Base-by-base conservation (phyloP, 2,329 filamentous ascomycete genomes). In the Colletotrichum liriopes region DNA sequence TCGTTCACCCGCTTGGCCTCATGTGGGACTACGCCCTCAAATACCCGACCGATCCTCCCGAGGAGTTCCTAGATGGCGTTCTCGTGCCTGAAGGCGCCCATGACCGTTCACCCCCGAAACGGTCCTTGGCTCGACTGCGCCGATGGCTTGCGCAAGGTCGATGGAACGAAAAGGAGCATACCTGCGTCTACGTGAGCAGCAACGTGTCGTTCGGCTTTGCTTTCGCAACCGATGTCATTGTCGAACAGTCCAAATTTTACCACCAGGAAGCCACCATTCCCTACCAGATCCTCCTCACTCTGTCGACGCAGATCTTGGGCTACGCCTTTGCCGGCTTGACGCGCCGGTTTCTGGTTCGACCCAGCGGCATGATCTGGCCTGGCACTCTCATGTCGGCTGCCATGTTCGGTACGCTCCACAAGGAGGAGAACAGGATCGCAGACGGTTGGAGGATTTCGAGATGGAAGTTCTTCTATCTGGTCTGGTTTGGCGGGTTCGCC, bases 361-460 rank as follows among this genome's bases (percentile, higher is more conserved):
- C 94, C 0, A 93, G 93, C 73, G 93, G 93, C 71, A 97, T 97
- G 93, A 94, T 97, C 59, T 97, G 94, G 94, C 94, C 94, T 1
- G 93, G 93, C 29, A 97, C 94, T 0, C 85, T 97, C 61, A 95
- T 96, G 87, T 96, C 94, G 26, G 94, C 94, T 0, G 92, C 94
- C 77, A 95, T 97, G 93, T 96, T 97, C 77, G 92, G 91, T 5
- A 96, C 94, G 0, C 86, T 97, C 61, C 94, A 97, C 81, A 95
- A 93, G 77, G 91, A 94, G 73, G 92, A 95, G 78, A 97, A 96
- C 80, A 93, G 92, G 76, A 88, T 91, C 45, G 94, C 93, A 26
- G 92, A 94, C 80, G 93, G 94, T 43, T 97, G 94, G 94, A 92
- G 83, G 52, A 93, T 97, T 62, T 94, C 93, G 74, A 88, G 94